Base-by-base conservation (phyloP, 2,329 filamentous ascomycete genomes). In the Trichophaea hybrida region DNA sequence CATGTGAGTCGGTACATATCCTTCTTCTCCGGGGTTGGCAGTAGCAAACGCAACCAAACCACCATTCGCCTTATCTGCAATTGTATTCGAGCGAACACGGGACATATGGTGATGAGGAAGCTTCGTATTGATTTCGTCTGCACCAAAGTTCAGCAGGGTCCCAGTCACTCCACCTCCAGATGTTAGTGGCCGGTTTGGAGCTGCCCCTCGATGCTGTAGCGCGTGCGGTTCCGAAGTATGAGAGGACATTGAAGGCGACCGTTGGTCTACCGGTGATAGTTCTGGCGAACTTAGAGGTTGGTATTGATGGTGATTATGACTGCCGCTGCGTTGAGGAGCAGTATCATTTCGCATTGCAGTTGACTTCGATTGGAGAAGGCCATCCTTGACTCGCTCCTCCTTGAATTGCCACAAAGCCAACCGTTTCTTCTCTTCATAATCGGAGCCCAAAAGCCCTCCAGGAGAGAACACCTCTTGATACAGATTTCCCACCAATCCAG, bases 361-460 rank as follows among this genome's bases (percentile, higher is more conserved):
- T 6, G 10, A 13, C 13, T 53, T 53, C 5, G 31, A 35, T 5
- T n/a, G 50, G 10, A 35, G 34, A 6, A 53, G 12, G 10, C 53
- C 53, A 13, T 57, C 55, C 34, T 64, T 59, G 24, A 40, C 24
- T 7, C 60, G 57, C 35, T 64, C 64, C 10, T 62, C 64, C 15
- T 46, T 64, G 44, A 60, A 64, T 8, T 54, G 44, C 34, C 59
- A 38, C 35, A 62, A 58, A 37, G 64, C 64, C 4, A 60, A 40
- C 2, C 57, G 54, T 44, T 58, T 62, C 46, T 63, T 64, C 40
- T 62, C 62, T 35, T 65, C 64, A 57, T 65, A 65, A 31, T 64
- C 64, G 12, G 56, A 50, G 12, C 64, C 64, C 10, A 65, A 17
- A 46, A 65, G 62, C 8, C 64, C 64, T 10, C 62, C 62, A 5